Conservation (phyloP, 2,329 filamentous ascomycete genomes). For the Myriosclerotinia curreyana region DNA sequence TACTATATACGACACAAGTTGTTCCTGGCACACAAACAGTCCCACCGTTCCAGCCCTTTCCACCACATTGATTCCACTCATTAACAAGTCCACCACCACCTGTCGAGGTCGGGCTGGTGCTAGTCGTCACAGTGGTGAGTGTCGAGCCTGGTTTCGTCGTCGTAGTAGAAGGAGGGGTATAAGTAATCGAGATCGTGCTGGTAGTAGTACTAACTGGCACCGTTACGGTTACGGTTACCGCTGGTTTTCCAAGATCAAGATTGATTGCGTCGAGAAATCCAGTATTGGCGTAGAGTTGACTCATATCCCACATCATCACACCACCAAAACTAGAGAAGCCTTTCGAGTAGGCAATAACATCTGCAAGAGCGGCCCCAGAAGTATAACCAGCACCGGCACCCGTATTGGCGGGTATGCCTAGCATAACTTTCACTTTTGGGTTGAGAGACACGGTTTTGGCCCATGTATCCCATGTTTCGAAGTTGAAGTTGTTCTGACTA, state of each 20-base stretch:
- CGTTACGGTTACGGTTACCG: conserved; percentile 20
- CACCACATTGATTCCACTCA: conserved; percentile 29
- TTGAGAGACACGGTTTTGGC: conserved; percentile 57
- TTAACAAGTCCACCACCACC: conserved; percentile 10
- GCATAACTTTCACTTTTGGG: conserved; percentile 56
- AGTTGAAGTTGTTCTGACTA: conserved; percentile 57
- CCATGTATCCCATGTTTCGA: conserved; percentile 64
- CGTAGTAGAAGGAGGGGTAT: not conserved
- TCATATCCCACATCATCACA: conserved; percentile 68
- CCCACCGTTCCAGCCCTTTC: conserved; percentile 29
- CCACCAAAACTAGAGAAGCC: conserved; percentile 61
- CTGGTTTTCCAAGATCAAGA: conserved; percentile 22
- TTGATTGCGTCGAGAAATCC: conserved; percentile 48
- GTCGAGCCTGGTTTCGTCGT: no score
- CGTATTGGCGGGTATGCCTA: conserved; percentile 54
- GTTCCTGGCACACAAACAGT: conserved; percentile 27
- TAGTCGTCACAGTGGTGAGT: no score
- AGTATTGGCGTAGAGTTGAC: conserved; percentile 55
- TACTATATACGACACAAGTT: conserved; percentile 23
- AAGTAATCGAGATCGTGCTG: not conserved
- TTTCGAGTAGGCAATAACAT: conserved; percentile 53
- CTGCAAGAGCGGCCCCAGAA: conserved; percentile 45
- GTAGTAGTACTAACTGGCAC: conserved; percentile 23
- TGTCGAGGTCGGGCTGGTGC: no score
- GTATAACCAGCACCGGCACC: conserved; percentile 55